Percentiles rank a stretch among this genome's conserved stretches.
phyloP scores from a whole-genome alignment of 2,329 filamentous ascomycete species.

The Monascus ruber region DNA sequence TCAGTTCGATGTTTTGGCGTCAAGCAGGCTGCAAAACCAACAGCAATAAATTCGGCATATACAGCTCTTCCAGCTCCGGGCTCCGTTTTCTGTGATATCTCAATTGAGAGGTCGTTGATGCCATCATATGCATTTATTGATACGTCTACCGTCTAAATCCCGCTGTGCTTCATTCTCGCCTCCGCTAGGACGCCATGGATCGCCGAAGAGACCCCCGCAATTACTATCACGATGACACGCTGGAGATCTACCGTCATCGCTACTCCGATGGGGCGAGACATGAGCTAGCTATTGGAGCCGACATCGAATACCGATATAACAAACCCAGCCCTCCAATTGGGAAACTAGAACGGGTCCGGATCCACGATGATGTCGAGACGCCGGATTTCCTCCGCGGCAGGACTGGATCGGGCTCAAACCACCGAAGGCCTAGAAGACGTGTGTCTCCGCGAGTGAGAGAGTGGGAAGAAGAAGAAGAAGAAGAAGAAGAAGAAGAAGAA shows the following conservation, averaged over 20 bases:
- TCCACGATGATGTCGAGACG: slow-evolving; percentile 22
- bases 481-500: too few relatives aligned
- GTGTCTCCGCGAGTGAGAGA: slow-evolving; percentile 20
- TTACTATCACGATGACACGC: slow-evolving; percentile 20
- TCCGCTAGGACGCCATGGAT: slow-evolving; percentile 3
- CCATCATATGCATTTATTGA: too few relatives aligned
- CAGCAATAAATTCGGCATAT: background rate
- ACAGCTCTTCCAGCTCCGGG: too few relatives aligned
- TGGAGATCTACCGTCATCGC: slow-evolving; percentile 17
- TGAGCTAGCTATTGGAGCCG: slow-evolving; percentile 18
- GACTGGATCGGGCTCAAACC: slow-evolving; percentile 5
- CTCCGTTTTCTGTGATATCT: too few relatives aligned
- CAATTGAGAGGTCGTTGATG: too few relatives aligned
- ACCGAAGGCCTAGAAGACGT: slow-evolving; percentile 11
- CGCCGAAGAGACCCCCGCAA: slow-evolving; percentile 9
- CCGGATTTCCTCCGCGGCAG: slow-evolving; percentile 26
- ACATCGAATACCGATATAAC: slow-evolving; percentile 15
- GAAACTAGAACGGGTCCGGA: slow-evolving; percentile 27
- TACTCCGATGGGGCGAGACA: slow-evolving; percentile 11
- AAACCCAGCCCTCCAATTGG: slow-evolving; percentile 33
- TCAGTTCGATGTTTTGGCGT: too few relatives aligned
- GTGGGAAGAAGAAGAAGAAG: slow-evolving; percentile 11
- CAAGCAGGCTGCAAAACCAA: slow-evolving; percentile 28
- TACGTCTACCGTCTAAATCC: too few relatives aligned
- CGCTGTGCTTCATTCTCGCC: too few relatives aligned